phyloP scores from a whole-genome alignment of 2,329 filamentous ascomycete genomes.

The Epichloe hybrida region DNA sequence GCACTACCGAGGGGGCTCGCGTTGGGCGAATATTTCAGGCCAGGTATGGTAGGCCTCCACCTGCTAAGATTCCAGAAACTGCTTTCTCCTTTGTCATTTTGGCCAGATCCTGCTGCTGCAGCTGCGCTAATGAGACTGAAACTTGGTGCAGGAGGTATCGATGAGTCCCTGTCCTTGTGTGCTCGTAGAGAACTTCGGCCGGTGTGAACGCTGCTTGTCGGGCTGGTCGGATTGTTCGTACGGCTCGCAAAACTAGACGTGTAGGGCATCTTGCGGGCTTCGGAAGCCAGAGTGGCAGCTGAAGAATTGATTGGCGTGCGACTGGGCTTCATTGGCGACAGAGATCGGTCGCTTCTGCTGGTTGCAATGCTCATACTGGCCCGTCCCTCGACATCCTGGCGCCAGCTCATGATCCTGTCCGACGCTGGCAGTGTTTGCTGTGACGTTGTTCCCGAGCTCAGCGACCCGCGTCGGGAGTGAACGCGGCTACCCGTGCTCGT shows the following conservation, averaged over 20 bases:
- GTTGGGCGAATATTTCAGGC: slow-evolving; percentile 17
- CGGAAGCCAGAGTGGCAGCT: slow-evolving; percentile 28
- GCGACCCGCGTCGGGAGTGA: slow-evolving; percentile 40
- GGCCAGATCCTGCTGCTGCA: slow-evolving; percentile 17
- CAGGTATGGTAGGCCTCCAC: slow-evolving; percentile 32
- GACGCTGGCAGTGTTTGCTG: slow-evolving; percentile 26
- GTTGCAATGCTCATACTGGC: slow-evolving; percentile 26
- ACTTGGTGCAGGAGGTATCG: slow-evolving; percentile 38
- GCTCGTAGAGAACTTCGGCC: slow-evolving; percentile 13
- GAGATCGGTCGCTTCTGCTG: slow-evolving; percentile 37
- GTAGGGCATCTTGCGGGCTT: slow-evolving; percentile 32
- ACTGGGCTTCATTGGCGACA: slow-evolving; percentile 36
- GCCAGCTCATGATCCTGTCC: slow-evolving; percentile 81
- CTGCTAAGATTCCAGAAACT: slow-evolving; percentile 45
- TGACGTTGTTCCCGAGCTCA: slow-evolving; percentile 23
- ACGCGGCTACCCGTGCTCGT: slow-evolving; percentile 34
- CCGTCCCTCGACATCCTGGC: slow-evolving; percentile 47
- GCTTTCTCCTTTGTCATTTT: slow-evolving; percentile 28
- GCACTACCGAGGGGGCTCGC: slow-evolving; percentile 11
- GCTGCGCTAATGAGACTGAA: slow-evolving; percentile 32
- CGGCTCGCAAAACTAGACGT: slow-evolving; percentile 14
- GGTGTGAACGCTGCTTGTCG: slow-evolving; percentile 21
- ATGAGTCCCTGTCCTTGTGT: slow-evolving; percentile 13
- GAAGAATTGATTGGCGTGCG: slow-evolving; percentile 24
- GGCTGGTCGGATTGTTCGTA: slow-evolving; percentile 21